Conservation (phyloP, 106 monocot species). For the Narthecium ossifragum region DNA sequence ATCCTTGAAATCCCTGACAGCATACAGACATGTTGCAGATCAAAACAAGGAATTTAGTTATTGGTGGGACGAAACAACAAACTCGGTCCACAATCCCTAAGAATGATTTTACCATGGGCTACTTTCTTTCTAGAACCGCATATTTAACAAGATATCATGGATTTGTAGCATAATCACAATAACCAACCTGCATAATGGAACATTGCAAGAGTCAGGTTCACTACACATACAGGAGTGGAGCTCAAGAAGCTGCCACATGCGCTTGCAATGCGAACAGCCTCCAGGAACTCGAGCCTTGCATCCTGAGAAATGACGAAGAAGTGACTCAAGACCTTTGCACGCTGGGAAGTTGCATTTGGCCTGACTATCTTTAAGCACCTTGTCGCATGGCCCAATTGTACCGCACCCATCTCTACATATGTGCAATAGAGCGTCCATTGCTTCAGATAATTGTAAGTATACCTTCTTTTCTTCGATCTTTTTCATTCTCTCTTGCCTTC, state of each 20-base stretch:
- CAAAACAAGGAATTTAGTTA: too few species aligned
- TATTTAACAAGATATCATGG: too few species aligned
- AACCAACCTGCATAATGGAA: conserved; percentile 51
- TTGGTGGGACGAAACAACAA: too few species aligned
- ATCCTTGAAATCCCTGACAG: conserved; percentile 67
- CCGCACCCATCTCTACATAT: conserved; percentile 44
- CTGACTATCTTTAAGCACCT: conserved; percentile 20
- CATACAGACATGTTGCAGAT: too few species aligned
- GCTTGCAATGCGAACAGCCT: conserved; percentile 50
- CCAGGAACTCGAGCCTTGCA: conserved; percentile 47
- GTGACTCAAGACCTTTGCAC: conserved; percentile 43
- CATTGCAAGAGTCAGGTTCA: conserved; percentile 37
- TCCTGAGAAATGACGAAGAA: conserved; percentile 49
- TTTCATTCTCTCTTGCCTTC: conserved; percentile 24
- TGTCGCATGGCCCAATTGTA: conserved; percentile 51
- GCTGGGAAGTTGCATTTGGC: conserved; percentile 29
- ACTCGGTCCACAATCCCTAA: too few species aligned
- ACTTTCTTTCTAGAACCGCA: too few species aligned
- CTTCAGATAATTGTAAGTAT: conserved; percentile 44
- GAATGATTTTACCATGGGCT: too few species aligned
- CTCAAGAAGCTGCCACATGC: conserved; percentile 69
- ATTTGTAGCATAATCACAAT: too few species aligned
- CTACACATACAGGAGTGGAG: conserved; percentile 52
- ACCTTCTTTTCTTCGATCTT: conserved; percentile 34
- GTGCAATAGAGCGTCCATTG: conserved; percentile 57